A percentile compares a stretch with the other conserved stretches of the same genome.
Conservation (phyloP, 495 filamentous ascomycete genomes). For the Bombardia bombarda region DNA sequence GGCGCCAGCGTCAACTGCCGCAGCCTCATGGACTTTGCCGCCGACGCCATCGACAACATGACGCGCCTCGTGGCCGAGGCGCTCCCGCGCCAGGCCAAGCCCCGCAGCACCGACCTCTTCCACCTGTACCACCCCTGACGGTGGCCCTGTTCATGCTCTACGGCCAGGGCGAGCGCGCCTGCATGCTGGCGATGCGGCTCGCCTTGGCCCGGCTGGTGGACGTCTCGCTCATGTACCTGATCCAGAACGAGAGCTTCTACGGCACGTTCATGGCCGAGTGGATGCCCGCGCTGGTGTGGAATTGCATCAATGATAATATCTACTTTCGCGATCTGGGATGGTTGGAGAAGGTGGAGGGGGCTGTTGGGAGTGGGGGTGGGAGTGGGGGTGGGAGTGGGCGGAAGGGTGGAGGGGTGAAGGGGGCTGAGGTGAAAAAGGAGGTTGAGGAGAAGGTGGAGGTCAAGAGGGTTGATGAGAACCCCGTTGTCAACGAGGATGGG, state of each 20-base stretch:
- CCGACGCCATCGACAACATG: conserved; percentile 2
- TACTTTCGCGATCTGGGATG: not conserved
- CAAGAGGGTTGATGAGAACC: too few species aligned
- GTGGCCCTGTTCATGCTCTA: conserved; percentile 8
- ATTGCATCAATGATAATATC: not conserved
- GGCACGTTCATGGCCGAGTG: not conserved
- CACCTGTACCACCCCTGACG: conserved; percentile 7
- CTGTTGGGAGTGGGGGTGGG: not conserved
- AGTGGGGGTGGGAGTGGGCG: not conserved
- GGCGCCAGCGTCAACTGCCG: conserved; percentile 5
- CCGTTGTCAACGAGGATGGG: too few species aligned
- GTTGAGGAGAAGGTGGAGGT: too few species aligned
- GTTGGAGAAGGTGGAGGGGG: not conserved
- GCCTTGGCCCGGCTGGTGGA: conserved; percentile 15
- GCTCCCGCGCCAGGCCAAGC: too few species aligned
- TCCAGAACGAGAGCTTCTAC: conserved; percentile 7
- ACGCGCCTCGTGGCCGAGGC: too few species aligned
- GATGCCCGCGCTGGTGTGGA: not conserved
- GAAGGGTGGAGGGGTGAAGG: too few species aligned
- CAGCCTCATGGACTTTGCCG: conserved; percentile 6
- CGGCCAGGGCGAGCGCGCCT: conserved; percentile 4
- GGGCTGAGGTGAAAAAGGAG: too few species aligned
- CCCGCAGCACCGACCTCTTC: conserved; percentile 3
- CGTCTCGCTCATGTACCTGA: conserved; percentile 6
- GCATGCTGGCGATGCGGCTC: conserved; percentile 6